These are phyloP conservation scores for Angomonas ambiguus DNA, from an alignment of 208 protist genomes.

Conservation along the genomic window DNA sequence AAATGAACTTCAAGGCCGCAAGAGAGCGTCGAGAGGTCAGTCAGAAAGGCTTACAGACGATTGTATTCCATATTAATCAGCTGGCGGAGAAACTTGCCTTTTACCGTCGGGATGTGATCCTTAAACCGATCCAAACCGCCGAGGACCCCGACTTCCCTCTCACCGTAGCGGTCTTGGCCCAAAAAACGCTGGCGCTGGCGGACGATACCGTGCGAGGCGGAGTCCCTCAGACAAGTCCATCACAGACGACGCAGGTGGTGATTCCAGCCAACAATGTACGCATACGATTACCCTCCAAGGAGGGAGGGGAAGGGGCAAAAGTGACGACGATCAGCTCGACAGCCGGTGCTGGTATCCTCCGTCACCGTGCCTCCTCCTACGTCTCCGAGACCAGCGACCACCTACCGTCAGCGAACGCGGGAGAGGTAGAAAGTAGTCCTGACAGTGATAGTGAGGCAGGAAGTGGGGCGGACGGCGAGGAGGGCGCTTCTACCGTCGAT, in stretches of 20 bases:
- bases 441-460: too few relatives aligned
- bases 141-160: conserved; percentile 32
- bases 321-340: neutral
- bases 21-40: conserved; percentile 17
- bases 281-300: conserved; percentile 15
- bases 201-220: conserved; percentile 20
- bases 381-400: neutral
- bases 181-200: conserved; percentile 55
- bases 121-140: conserved; percentile 19
- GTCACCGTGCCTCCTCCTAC: neutral
- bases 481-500: neutral
- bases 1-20: conserved; percentile 15
- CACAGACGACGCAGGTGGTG: conserved; percentile 26
- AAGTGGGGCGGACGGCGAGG: too few relatives aligned
- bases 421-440: too few relatives aligned
- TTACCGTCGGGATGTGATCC: conserved; percentile 39
- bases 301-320: neutral
- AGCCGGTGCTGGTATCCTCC: neutral
- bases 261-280: conserved; percentile 39
- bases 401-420: neutral
- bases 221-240: neutral
- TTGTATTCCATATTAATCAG: conserved; percentile 32
- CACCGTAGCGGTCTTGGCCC: conserved; percentile 26
- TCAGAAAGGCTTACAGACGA: conserved; percentile 24
- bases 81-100: conserved; percentile 19